Evolutionary conservation across 495 filamentous ascomycete species (phyloP), one percentile per base, ranked within the genome.

Genomic region (Annulohypoxylon bovei): DNA sequence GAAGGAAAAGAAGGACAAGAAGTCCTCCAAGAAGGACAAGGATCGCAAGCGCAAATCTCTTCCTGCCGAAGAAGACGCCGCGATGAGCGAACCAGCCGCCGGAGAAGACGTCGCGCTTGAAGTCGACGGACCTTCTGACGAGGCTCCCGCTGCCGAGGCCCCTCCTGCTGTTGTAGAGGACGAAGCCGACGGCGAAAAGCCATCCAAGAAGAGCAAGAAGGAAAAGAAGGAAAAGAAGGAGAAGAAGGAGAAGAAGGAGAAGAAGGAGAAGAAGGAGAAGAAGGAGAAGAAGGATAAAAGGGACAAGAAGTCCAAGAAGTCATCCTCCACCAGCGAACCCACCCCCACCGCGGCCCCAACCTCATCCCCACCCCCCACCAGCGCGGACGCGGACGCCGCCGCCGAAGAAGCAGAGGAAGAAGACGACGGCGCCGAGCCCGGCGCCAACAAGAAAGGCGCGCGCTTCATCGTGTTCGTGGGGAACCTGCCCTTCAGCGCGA

Each of bases 401-500:
- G 18, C 27, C 23, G 40, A 35, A 59, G 49, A 53, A 40, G 44
- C 65, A 6, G 69, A 77, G 11, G 71, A 80, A 56, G 67, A 63
- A 55, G 70, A 68, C 27, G 70, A 68, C 27, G 70, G 72, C 16
- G 65, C 73, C 4, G 70, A 76, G 6, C 50, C 68, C 64, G 58
- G 49, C 70, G 42, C n/a, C n/a, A n/a, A 61, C 59, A 75, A 77
- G 70, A 89, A 89, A 75, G 75, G 80, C 18, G 72, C 82, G 23
- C 87, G 93, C 63, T 96, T 96, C 83, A 94, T 96, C 65, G 88
- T 89, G 77, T 97, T 97, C 81, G 86, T 97, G 63, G 90, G 81
- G 71, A 98, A 98, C 85, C 91, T 98, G 8, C 95, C 95, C 52
- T 98, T 86, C 87, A 88, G 85, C 49, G 91, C 93, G 42, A 97